Percentiles rank a stretch among this genome's conserved stretches.
phyloP scores from a whole-genome alignment of 495 filamentous ascomycete species.

The Penicillium subrubescens region DNA sequence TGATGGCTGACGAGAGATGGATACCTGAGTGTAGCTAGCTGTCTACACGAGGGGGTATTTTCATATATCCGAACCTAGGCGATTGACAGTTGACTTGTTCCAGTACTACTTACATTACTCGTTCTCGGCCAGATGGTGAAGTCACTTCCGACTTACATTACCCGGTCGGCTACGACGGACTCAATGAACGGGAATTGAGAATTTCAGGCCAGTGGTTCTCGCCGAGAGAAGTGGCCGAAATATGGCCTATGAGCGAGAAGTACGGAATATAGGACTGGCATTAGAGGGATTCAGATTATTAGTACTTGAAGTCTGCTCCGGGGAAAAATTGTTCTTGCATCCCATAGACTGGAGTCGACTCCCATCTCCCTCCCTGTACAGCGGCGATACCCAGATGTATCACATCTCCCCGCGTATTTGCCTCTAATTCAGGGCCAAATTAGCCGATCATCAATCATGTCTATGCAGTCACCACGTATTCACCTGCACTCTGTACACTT shows the following conservation, averaged over 20 bases:
- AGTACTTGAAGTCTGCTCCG: no score
- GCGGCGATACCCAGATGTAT: not conserved
- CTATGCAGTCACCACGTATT: not conserved
- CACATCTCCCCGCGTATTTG: not conserved
- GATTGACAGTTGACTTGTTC: not conserved
- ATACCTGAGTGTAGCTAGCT: no score
- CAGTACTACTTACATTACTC: no score
- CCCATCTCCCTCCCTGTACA: not conserved
- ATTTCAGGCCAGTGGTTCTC: no score
- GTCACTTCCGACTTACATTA: not conserved
- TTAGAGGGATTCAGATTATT: no score
- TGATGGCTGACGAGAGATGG: not conserved
- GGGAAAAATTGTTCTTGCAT: no score
- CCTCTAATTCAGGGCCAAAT: not conserved
- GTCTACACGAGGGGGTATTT: not conserved
- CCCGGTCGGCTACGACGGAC: not conserved
- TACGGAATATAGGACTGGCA: no score
- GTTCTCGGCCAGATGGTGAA: not conserved
- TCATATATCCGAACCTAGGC: not conserved
- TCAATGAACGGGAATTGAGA: not conserved
- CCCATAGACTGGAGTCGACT: no score
- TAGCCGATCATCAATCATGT: not conserved
- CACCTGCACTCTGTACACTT: not conserved
- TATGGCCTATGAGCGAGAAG: no score
- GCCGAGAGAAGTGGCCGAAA: no score